Base-by-base conservation (phyloP, 441 rosid genomes). In the Mallotus repandus region DNA sequence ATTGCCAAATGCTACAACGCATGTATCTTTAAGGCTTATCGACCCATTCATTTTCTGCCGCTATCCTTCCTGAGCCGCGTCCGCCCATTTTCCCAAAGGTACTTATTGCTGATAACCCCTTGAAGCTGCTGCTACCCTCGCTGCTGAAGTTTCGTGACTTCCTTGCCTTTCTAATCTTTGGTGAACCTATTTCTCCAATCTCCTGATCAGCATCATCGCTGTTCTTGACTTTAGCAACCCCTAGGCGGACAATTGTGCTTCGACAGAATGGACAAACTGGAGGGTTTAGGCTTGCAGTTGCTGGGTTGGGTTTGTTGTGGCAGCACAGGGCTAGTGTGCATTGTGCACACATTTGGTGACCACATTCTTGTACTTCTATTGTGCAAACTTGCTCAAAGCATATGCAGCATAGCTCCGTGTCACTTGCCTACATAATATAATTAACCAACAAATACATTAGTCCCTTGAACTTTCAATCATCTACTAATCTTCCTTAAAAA, bases 181-280 rank as follows among this genome's bases (percentile, higher is more conserved):
- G 85, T 35, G 99, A 87, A 78, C 84, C 84, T 1, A 79, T 67
- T 7, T 89, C 97, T n/a, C 83, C 81, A 4, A 84, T 49, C 38
- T 86, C 94, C 4, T 71, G 81, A 74, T 89, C 90, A 66, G 73
- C 43, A 15, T 84, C 91, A 22, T 84, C 87, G 29, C 32, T 76
- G 70, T 19, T 66, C 77, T 86, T 85, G 66, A 82, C 79, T 74
- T 90, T 79, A 38, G 90, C 97, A 61, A 93, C 95, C 4, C 74
- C 91, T 41, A 96, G 79, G 21, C 84, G 81, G 18, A 72, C 83
- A 18, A 96, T 93, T 68, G 85, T 80, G 82, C 98, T 89, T 80
- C 99, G 91, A 81, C 99, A 96, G 84, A 96, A 96, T 1, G 99
- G 99, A 75, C 99, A 96, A 5, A 89, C 92, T 2, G 98, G 98